Conservation (phyloP, 768 basidiomycete genomes). For the Hygrocybe punicea region DNA sequence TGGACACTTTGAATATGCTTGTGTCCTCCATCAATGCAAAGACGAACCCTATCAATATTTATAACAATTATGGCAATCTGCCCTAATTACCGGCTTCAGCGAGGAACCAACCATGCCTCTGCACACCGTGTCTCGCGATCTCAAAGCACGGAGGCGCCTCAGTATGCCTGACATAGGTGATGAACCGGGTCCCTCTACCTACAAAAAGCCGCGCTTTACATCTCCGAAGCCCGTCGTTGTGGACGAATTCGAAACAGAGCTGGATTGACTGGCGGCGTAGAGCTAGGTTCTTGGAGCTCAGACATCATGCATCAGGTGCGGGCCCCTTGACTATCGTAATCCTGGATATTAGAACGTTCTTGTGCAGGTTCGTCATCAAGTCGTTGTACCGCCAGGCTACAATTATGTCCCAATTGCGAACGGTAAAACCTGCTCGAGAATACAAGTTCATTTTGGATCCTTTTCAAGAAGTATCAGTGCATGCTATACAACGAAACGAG, state of each 20-base stretch:
- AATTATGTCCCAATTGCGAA: constrained; percentile 86
- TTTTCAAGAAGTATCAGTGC: constrained; percentile 91
- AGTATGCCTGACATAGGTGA: background rate
- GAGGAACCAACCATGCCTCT: no score
- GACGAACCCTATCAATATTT: no score
- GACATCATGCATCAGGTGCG: constrained; percentile 80
- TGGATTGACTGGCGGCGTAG: constrained; percentile 74
- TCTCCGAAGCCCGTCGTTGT: constrained; percentile 74
- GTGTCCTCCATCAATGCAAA: background rate
- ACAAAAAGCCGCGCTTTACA: constrained; percentile 59
- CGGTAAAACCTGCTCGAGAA: constrained; percentile 82
- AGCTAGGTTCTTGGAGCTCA: constrained; percentile 71
- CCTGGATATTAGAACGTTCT: background rate
- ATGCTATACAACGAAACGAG: constrained; percentile 95
- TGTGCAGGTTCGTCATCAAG: constrained; percentile 85
- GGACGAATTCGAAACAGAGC: constrained; percentile 95
- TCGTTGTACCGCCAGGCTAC: constrained; percentile 90
- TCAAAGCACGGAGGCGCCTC: no score
- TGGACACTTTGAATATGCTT: constrained; percentile 75
- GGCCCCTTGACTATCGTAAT: constrained; percentile 4
- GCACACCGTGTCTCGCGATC: no score
- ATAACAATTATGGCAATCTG: no score
- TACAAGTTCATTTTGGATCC: constrained; percentile 98
- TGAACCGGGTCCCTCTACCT: constrained; percentile 37
- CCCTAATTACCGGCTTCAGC: no score